Evolutionary conservation across 2,329 filamentous ascomycete genomes (phyloP), one percentile per base, ranked within the genome.

Genomic region (Pyricularia sp.): DNA sequence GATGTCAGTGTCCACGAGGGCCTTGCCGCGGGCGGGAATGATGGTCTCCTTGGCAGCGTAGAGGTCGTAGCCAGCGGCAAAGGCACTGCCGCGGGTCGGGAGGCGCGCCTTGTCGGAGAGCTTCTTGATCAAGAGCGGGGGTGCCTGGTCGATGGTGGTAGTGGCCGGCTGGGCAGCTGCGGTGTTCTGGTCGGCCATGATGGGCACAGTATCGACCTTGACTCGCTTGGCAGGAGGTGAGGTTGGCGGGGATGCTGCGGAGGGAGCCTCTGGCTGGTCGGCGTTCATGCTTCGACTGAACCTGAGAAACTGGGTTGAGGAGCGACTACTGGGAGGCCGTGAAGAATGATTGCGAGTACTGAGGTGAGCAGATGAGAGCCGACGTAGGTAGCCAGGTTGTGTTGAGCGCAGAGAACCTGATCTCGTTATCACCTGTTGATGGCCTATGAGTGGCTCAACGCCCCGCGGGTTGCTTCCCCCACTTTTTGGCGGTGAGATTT

Each of bases 11-110:
- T 94, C 91, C 55, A 98, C 93, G 33, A 97, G 82, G 0, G 84
- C 93, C 81, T 97, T 93, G 73, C 93, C 94, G 70, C 92, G 85
- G 1, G 91, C 88, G 0, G 94, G 94, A 69, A 99, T 89, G 2
- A 86, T 85, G 4, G 89, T 90, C 55, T 90, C 87, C 75, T 88
- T 87, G 2, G 93, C 87, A 67, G 89, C 90, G 80, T 97, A 98
- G 70, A 99, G 77, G 79, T 99, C 95, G 81, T 98, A 98, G 50
- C 95, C 95, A 0, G 95, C 95, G 0, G 95, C 92, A 76, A 92
- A 94, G 68, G 89, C 90, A 73, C 92, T 96, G 73, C 95, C 95
- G 69, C 94, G 89, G 0, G 93, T 98, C 12, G 95, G 95, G 28
- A 94, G 85, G 65, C 86, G 87, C n/a, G 90, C 95, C 72, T 90